Evolutionary conservation across 2,329 filamentous ascomycete genomes (phyloP), one percentile per base, ranked within the genome.

Genomic region (Penicillium thymicola): DNA sequence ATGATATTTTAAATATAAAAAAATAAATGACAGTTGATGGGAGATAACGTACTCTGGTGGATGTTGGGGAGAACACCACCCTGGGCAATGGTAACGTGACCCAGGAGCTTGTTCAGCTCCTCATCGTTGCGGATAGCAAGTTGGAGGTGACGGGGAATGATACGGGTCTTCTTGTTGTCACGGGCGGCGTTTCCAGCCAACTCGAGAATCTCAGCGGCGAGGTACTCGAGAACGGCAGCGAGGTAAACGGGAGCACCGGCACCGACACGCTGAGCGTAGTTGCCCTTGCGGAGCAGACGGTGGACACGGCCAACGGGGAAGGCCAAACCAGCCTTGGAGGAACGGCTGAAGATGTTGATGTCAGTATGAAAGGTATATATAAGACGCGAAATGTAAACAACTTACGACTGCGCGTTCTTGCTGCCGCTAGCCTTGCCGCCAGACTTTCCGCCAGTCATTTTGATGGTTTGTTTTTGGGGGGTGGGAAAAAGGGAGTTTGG

Each of bases 101-200:
- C 92, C 65, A 96, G 85, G 62, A 96, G 88, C 86, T 96, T 97
- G 89, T 97, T 97, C 89, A 97, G 79, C 82, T 99, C 94, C 86
- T 97, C 93, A 79, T 97, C 93, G 82, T 97, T 97, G 75, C 94
- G 89, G 83, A 99, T 99, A 80, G 94, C 94, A 70, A 99, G 91
- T 84, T 99, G 94, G 46, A 99, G 87, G 81, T 99, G 94, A 80
- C 94, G 92, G 66, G 94, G 94, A 61, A 97, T 99, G 82, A 99
- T 99, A 89, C 94, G 92, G 65, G 93, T 99, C 89, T 97, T 97
- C 90, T 99, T 99, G 88, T 97, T 97, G 83, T 99, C 94, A 71
- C 94, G 93, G 64, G 94, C 94, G 72, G 94, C 94, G 79, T 99
- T 99, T 71, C 94, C 94, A 78, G 94, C 94, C 81, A 99, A 82